Percentiles rank a stretch among this genome's conserved stretches.
These are phyloP conservation scores for Laburnicola sp. DNA, from an alignment of 2,329 filamentous ascomycete genomes.

Conservation along the genomic window DNA sequence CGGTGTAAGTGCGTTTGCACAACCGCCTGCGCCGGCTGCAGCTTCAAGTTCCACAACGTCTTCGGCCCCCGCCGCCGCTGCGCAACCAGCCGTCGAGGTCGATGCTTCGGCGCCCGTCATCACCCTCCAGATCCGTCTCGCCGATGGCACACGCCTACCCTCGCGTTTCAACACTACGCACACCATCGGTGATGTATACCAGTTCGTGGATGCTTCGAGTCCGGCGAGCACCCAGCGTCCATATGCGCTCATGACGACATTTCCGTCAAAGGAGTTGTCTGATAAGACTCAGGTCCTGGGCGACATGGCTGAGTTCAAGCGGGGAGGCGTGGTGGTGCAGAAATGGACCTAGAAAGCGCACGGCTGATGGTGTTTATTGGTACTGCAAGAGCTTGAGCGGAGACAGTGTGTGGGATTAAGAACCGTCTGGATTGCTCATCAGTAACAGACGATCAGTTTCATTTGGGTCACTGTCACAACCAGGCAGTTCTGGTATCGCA, in stretches of 20 bases:
- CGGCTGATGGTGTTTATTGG: constrained; percentile 14
- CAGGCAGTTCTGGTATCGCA: no score
- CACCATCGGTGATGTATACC: constrained; percentile 76
- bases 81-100: constrained; percentile 53
- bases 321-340: constrained; percentile 58
- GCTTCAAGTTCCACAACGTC: constrained; percentile 35
- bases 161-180: constrained; percentile 80
- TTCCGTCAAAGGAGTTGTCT: constrained; percentile 77
- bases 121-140: constrained; percentile 75
- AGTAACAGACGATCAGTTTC: no score
- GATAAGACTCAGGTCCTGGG: constrained; percentile 60
- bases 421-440: no score
- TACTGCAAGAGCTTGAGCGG: neutral
- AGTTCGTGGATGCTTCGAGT: constrained; percentile 69
- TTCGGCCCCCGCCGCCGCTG: constrained; percentile 37
- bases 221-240: constrained; percentile 59
- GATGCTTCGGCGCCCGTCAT: constrained; percentile 70
- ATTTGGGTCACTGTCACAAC: no score
- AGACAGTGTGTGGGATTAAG: no score
- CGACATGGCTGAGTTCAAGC: constrained; percentile 55
- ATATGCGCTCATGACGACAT: constrained; percentile 80
- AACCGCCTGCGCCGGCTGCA: constrained; percentile 41
- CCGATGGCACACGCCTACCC: constrained; percentile 74
- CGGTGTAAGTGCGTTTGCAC: constrained; percentile 50
- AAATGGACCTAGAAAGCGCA: constrained; percentile 51